Base-by-base conservation (phyloP, 1,284 basidiomycete genomes). In the Moesziomyces aphidis region DNA sequence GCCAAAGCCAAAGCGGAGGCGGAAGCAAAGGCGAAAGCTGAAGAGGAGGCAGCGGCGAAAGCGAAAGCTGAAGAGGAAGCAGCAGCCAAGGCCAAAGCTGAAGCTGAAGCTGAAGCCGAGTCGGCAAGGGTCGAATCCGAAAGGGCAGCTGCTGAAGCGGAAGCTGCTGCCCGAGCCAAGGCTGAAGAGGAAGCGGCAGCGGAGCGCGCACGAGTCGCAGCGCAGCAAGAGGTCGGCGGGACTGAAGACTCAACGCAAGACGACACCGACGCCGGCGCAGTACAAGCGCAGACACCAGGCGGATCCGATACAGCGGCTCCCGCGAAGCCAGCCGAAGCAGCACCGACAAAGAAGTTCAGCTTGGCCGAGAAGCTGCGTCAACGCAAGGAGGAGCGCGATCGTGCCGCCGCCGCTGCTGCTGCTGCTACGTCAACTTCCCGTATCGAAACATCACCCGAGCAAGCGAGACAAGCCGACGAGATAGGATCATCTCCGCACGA, bases 381-480 rank as follows among this genome's bases (percentile, higher is more conserved):
- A 34, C 61, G 72, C 17, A 74, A 70, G 52, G 72, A 74, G 42
- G 62, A 74, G 48, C 55, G 72, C 7, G 72, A 74, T 22, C 54
- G 62, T 6, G 72, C 66, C 26, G 62, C 61, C 11, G 58, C 60
- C 4, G 47, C 68, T 3, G 54, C 61, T 13, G 52, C 44, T 8
- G 47, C 47, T 28, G n/a, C 36, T 23, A 17, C 46, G 31, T 34
- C 31, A 3, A 34, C 1, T 11, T 34, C 31, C 3, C 8, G 8
- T 31, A 3, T 9, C 1, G 5, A 4, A 24, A 8, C 28, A 23
- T 9, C 31, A 5, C 15, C 3, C 13, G 39, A 7, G 39, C 11
- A 42, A 42, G 39, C 17, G 39, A 17, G n/a, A 15, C 36, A 6
- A 19, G 36, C 13, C 28, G 21, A 34, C 17, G 15, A 28, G 28